These are phyloP conservation scores for Coprinopsis sp. DNA, from an alignment of 768 basidiomycete species.

Conservation along the genomic window DNA sequence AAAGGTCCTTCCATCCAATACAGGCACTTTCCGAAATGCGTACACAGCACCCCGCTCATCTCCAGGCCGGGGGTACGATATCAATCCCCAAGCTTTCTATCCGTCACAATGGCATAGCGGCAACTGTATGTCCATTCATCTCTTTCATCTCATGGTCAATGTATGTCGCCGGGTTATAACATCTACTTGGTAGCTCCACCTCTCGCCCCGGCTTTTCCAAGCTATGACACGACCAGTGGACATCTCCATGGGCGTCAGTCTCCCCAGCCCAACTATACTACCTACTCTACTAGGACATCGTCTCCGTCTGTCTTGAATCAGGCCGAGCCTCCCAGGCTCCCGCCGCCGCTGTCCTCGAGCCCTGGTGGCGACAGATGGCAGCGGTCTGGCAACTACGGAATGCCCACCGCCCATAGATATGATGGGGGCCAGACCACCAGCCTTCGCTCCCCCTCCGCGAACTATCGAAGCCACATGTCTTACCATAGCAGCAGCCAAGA, in stretches of 20 bases:
- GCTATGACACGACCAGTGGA: conserved; percentile 43
- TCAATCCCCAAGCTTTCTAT: conserved; percentile 46
- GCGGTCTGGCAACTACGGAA: conserved; percentile 28
- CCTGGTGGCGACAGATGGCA: conserved; percentile 49
- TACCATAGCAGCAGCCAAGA: conserved; percentile 37
- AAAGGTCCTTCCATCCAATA: conserved; percentile 49
- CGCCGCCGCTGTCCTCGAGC: conserved; percentile 44
- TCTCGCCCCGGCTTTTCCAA: conserved; percentile 40
- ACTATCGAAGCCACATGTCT: conserved; percentile 55
- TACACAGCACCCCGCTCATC: conserved; percentile 65
- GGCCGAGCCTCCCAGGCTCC: conserved; percentile 53
- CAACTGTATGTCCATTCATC: conserved; percentile 66
- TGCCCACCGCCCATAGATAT: conserved; percentile 31
- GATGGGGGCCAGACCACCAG: conserved; percentile 30
- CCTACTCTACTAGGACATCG: conserved; percentile 38
- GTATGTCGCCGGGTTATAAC: conserved; percentile 30
- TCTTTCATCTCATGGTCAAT: conserved; percentile 54
- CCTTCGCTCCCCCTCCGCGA: conserved; percentile 62
- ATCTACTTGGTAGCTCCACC: conserved; percentile 40
- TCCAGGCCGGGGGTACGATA: conserved; percentile 51
- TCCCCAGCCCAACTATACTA: conserved; percentile 39
- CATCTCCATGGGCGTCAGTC: conserved; percentile 51
- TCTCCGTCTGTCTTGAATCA: conserved; percentile 46
- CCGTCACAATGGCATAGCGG: conserved; percentile 36
- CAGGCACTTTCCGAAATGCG: conserved; percentile 60